phyloP scores from a whole-genome alignment of 768 basidiomycete species.

The Jaapia argillacea region DNA sequence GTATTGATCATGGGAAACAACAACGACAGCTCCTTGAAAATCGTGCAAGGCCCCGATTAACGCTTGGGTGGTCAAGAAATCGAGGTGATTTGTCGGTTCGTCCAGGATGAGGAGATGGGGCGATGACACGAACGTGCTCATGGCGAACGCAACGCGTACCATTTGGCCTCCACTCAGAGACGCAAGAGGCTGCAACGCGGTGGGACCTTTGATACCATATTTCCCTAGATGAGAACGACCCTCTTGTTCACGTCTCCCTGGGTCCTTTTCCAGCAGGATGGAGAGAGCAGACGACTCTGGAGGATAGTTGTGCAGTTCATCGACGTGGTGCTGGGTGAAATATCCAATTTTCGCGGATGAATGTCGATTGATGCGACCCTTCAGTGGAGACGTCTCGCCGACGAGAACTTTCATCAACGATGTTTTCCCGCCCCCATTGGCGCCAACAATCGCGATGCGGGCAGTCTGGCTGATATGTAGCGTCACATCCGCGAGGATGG shows the following conservation, averaged over 20 bases:
- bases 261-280: too few species aligned
- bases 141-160: conserved; percentile 95
- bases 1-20: too few species aligned
- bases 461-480: conserved; percentile 29
- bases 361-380: conserved; percentile 42
- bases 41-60: too few species aligned
- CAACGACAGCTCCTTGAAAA: too few species aligned
- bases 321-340: conserved; percentile 55
- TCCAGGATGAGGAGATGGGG: conserved; percentile 93
- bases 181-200: too few species aligned
- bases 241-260: too few species aligned
- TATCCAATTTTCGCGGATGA: conserved; percentile 45
- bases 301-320: too few species aligned
- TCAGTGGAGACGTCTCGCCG: conserved; percentile 27
- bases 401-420: conserved; percentile 41
- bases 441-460: conserved; percentile 31
- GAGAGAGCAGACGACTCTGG: too few species aligned
- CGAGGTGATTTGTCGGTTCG: conserved; percentile 88
- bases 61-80: too few species aligned
- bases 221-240: too few species aligned
- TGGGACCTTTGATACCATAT: too few species aligned
- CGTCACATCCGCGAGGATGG: conserved; percentile 21
- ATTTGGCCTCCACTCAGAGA: conserved; percentile 99
- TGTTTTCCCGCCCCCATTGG: conserved; percentile 49
- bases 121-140: conserved; percentile 93